Base-by-base conservation (phyloP, 441 rosid genomes). In the Adansonia grandidieri region DNA sequence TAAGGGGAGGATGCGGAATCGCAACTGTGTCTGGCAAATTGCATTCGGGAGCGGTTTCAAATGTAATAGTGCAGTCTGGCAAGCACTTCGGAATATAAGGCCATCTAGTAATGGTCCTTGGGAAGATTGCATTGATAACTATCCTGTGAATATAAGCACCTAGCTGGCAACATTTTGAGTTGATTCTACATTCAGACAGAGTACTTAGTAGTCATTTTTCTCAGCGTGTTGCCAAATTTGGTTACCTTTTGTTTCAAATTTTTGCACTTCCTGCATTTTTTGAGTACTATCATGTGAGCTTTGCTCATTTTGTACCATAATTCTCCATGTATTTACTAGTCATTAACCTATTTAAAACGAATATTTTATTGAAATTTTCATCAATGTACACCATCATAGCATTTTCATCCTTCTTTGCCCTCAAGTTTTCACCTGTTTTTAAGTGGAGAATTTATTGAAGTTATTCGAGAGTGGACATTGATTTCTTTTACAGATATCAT, bases 11-110 rank as follows among this genome's bases (percentile, higher is more conserved):
- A 88, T 91, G 88, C 44, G 87, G 6, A 86, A 80, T 77, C 87
- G 90, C 20, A 77, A 89, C 54, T 86, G 87, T 0, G 91, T 88
- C 48, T 88, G 95, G 93, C 93, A 92, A 79, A 89, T 89, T 83
- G 91, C 95, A 40, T 90, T 92, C 62, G 94, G 96, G 78, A 91
- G 95, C 68, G 95, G 92, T 5, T 91, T 91, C 68, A 91, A 90
- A 58, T 92, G 97, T 69, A 90, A 92, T 48, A 92, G 93, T 64
- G 93, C 92, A 15, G 87, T 92, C 48, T 92, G 95, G 95, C 78
- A 88, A 82, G 97, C 97, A 0, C 85, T 91, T 0, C 79, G 79
- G 76, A 84, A 84, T 79, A 93, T 92, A 78, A 86, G 84, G 71
- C 88, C 92, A 14, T 88, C 93, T 0, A 57, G 10, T 11, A 79